These are phyloP conservation scores for Plenodomus lindquistii DNA, from an alignment of 2,329 filamentous ascomycete genomes.

Conservation along the genomic window DNA sequence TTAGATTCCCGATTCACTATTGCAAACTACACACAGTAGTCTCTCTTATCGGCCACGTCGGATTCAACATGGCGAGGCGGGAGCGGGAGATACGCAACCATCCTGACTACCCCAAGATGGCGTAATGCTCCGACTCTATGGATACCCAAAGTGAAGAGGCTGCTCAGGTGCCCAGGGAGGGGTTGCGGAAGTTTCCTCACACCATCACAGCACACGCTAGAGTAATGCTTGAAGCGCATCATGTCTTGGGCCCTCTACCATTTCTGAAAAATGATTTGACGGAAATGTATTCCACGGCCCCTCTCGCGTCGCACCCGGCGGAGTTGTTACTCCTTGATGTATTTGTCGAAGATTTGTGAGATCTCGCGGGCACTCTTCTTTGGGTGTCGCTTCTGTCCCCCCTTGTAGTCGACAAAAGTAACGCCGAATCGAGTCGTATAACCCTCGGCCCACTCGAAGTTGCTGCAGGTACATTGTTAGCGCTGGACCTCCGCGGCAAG, in stretches of 20 bases:
- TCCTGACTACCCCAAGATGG: constrained; percentile 15
- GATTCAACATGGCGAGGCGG: constrained; percentile 17
- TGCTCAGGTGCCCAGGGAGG: background rate
- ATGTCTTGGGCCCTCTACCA: background rate
- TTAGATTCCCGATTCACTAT: background rate
- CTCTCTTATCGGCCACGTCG: constrained; percentile 3
- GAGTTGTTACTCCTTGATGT: constrained; percentile 60
- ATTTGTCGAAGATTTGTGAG: constrained; percentile 69
- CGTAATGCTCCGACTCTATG: constrained; percentile 16
- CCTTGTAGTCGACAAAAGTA: constrained; percentile 79
- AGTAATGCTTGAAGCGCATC: constrained; percentile 23
- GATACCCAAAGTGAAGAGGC: constrained; percentile 1
- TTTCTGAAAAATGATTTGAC: constrained; percentile 5
- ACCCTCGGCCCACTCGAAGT: constrained; percentile 91
- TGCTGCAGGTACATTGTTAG: constrained; percentile 53
- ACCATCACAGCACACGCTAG: constrained; percentile 19
- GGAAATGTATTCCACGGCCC: constrained; percentile 9
- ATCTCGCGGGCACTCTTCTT: constrained; percentile 83
- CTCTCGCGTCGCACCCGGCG: constrained; percentile 19
- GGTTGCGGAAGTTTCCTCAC: constrained; percentile 5
- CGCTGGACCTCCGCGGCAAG: constrained; percentile 2
- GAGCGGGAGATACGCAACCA: constrained; percentile 4
- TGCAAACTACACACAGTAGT: background rate
- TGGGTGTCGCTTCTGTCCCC: constrained; percentile 76
- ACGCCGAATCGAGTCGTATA: constrained; percentile 87